These are phyloP conservation scores for Pseudofabraea citricarpa DNA, from an alignment of 2,329 filamentous ascomycete species.

Conservation along the genomic window DNA sequence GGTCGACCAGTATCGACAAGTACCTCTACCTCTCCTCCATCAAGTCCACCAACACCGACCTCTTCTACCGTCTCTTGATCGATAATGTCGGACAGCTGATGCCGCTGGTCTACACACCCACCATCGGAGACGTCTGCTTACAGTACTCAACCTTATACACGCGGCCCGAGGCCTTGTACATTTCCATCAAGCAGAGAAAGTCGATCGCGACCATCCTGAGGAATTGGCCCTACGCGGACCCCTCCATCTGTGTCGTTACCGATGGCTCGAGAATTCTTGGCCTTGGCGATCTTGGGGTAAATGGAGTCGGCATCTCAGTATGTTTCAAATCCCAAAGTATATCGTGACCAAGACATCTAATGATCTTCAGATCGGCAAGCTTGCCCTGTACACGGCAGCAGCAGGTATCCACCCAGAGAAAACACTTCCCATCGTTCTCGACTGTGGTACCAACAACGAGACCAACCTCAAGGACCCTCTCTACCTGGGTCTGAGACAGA, in stretches of 20 bases:
- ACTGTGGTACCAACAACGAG: conserved; percentile 64
- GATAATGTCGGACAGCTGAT: conserved; percentile 74
- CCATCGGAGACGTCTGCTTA: conserved; percentile 92
- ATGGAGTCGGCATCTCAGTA: conserved; percentile 95
- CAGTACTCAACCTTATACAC: conserved; percentile 96
- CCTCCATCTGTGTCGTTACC: conserved; percentile 94
- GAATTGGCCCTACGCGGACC: conserved; percentile 87
- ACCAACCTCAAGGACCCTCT: conserved; percentile 63
- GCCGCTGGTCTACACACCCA: conserved; percentile 82
- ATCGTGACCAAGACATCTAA: background rate
- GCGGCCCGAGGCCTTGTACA: conserved; percentile 90
- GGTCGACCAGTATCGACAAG: conserved; percentile 70
- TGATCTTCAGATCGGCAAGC: conserved; percentile 69
- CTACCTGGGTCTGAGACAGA: conserved; percentile 84
- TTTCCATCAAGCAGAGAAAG: conserved; percentile 91
- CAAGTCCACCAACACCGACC: conserved; percentile 70
- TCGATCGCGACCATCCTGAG: conserved; percentile 82
- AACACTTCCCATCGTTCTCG: conserved; percentile 69
- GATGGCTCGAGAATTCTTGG: conserved; percentile 92
- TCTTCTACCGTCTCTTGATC: conserved; percentile 79
- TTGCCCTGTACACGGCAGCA: conserved; percentile 90
- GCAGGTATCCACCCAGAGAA: conserved; percentile 88
- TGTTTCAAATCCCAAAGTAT: conserved; percentile 29
- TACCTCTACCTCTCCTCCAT: conserved; percentile 76
- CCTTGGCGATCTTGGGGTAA: conserved; percentile 90